Evolutionary conservation across 2,329 filamentous ascomycete genomes (phyloP).

Genomic region (Blastomyces emzantsi): DNA sequence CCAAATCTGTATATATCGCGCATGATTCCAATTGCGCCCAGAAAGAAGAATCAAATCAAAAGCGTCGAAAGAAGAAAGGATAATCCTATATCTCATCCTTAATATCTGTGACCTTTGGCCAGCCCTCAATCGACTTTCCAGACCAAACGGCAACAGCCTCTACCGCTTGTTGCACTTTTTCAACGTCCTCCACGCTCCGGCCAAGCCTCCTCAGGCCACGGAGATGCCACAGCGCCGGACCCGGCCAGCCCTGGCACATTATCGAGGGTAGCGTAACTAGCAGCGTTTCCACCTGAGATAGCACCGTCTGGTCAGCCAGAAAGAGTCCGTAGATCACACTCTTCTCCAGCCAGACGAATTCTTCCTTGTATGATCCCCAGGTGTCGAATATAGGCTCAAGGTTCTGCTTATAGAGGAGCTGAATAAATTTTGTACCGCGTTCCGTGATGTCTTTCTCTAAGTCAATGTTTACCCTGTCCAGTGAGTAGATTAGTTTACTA

Average conservation of each 20-base stretch:
- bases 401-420: slow-evolving; percentile 24
- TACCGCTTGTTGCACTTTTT: slow-evolving; percentile 24
- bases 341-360: slow-evolving; percentile 64
- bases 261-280: slow-evolving; percentile 37
- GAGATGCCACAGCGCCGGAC: slow-evolving; percentile 40
- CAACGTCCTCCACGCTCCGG: slow-evolving; percentile 32
- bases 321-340: slow-evolving; percentile 60
- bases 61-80: background rate
- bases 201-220: slow-evolving; percentile 36
- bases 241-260: slow-evolving; percentile 37
- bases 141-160: slow-evolving; percentile 19
- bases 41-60: background rate
- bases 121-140: slow-evolving; percentile 17
- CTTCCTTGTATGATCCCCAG: slow-evolving; percentile 25
- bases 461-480: slow-evolving; percentile 18
- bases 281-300: slow-evolving; percentile 38
- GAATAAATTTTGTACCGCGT: slow-evolving; percentile 24
- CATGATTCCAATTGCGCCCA: background rate
- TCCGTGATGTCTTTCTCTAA: slow-evolving; percentile 19
- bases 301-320: slow-evolving; percentile 34
- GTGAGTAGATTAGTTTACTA: background rate
- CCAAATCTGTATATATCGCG: background rate
- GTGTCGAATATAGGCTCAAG: slow-evolving; percentile 25
- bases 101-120: slow-evolving; percentile 20
- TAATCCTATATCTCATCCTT: slow-evolving; percentile 14